Evolutionary conservation across 2,329 filamentous ascomycete genomes (phyloP).

Genomic region (Colletotrichum sp.): DNA sequence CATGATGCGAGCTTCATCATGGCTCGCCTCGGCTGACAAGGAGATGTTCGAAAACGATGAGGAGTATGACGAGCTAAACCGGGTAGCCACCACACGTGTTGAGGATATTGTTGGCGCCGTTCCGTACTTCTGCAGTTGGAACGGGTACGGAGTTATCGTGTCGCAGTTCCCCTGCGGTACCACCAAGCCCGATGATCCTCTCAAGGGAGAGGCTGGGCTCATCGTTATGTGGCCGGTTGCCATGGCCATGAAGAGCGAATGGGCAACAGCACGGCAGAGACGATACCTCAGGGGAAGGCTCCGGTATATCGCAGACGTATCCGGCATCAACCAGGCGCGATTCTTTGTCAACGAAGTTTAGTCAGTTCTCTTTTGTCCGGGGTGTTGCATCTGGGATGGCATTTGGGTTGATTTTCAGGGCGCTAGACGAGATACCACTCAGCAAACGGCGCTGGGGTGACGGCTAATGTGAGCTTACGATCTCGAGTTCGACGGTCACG

Average conservation of each 20-base stretch:
- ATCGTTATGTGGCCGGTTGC: conserved; percentile 23
- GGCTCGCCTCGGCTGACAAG: conserved; percentile 16
- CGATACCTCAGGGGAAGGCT: conserved; percentile 20
- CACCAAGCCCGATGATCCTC: conserved; percentile 8
- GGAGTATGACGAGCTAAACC: conserved; percentile 13
- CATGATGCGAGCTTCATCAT: conserved; percentile 19
- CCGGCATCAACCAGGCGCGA: conserved; percentile 23
- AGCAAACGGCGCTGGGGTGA: neutral
- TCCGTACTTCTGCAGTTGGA: conserved; percentile 25
- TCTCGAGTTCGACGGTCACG: neutral
- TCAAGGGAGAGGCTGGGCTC: conserved; percentile 23
- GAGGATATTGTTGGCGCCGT: conserved; percentile 19
- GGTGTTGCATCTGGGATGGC: neutral
- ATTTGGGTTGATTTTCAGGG: neutral
- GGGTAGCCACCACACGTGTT: conserved; percentile 7
- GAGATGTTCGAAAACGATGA: neutral
- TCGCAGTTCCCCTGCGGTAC: conserved; percentile 22
- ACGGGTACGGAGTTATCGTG: conserved; percentile 15
- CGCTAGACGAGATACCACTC: neutral
- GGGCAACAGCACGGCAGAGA: conserved; percentile 20
- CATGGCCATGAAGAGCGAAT: conserved; percentile 23
- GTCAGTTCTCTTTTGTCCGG: neutral
- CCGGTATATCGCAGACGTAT: conserved; percentile 23
- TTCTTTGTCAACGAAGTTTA: conserved; percentile 21
- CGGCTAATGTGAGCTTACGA: conserved; percentile 2